phyloP scores from a whole-genome alignment of 768 basidiomycete species.

The Macrolepiota dolichaula region DNA sequence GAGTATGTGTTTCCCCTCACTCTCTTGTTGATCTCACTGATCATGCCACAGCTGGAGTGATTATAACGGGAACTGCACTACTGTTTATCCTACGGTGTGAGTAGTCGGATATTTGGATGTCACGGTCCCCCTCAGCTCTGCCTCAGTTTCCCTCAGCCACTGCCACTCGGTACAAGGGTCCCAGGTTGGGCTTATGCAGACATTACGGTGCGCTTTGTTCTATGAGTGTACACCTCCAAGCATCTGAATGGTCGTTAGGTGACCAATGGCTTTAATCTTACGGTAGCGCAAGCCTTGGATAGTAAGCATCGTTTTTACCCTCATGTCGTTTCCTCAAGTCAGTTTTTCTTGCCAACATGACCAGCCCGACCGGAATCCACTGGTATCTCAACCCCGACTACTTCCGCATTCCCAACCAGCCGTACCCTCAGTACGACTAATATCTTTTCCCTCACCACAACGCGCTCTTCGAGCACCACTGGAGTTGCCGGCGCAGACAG shows the following conservation, averaged over 20 bases:
- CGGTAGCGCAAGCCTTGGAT: conserved; percentile 27
- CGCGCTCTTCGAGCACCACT: background rate
- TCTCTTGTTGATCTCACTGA: background rate
- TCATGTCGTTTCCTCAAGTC: background rate
- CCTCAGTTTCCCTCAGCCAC: conserved; percentile 29
- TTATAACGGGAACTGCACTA: conserved; percentile 46
- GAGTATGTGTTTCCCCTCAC: conserved; percentile 21
- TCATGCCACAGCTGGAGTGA: conserved; percentile 38
- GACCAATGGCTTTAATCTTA: conserved; percentile 29
- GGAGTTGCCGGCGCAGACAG: background rate
- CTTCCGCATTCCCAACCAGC: conserved; percentile 13
- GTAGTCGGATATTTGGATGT: conserved; percentile 4
- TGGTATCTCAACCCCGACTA: conserved; percentile 21
- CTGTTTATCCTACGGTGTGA: conserved; percentile 31
- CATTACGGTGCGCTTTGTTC: conserved; percentile 28
- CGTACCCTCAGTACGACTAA: background rate
- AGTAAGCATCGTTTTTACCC: conserved; percentile 2
- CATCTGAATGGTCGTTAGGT: conserved; percentile 16
- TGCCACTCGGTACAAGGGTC: conserved; percentile 40
- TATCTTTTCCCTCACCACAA: background rate
- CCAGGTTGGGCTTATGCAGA: conserved; percentile 50
- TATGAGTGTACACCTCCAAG: background rate
- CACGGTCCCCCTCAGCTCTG: background rate
- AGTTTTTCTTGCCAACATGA: background rate
- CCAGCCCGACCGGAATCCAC: conserved; percentile 35